phyloP scores from a whole-genome alignment of 2,329 filamentous ascomycete genomes.

The Colletotrichum lupini region DNA sequence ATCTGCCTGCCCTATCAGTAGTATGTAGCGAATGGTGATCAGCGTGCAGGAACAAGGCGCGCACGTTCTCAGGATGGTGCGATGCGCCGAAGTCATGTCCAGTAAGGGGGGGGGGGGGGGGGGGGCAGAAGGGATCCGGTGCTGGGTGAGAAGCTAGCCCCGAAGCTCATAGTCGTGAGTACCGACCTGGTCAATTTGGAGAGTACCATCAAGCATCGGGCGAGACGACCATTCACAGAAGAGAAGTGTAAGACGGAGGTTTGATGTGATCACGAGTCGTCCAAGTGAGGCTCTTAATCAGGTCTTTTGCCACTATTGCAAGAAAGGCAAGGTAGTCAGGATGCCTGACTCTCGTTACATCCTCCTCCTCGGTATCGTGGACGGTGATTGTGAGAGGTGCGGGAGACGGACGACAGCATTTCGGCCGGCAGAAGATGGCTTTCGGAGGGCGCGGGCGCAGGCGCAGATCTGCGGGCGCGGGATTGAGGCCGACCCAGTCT shows the following conservation, averaged over 20 bases:
- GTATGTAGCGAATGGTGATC: not conserved
- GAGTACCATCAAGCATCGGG: not conserved
- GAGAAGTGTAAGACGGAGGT: not conserved
- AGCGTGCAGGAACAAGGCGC: slow-evolving; percentile 8
- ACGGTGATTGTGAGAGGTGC: not conserved
- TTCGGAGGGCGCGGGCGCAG: slow-evolving; percentile 29
- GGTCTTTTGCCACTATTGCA: not conserved
- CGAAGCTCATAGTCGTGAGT: not conserved
- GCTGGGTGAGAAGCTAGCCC: not conserved
- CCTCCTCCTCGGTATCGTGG: not conserved
- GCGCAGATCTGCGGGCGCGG: slow-evolving; percentile 29
- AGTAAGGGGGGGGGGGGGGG: not conserved
- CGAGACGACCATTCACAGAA: not conserved
- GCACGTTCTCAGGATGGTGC: slow-evolving; percentile 26
- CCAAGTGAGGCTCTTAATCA: not conserved
- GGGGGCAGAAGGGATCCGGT: not conserved
- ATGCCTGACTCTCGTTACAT: not conserved
- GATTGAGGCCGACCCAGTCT: slow-evolving; percentile 16
- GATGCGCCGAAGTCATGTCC: slow-evolving; percentile 17
- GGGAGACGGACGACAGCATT: slow-evolving; percentile 10
- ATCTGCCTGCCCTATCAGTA: slow-evolving; percentile 21
- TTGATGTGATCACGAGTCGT: not conserved
- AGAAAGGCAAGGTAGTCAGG: not conserved
- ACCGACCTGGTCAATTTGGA: not conserved
- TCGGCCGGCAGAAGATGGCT: not conserved